These are phyloP conservation scores for Tulasnella sp. DNA, from an alignment of 768 basidiomycete genomes.

Conservation along the genomic window DNA sequence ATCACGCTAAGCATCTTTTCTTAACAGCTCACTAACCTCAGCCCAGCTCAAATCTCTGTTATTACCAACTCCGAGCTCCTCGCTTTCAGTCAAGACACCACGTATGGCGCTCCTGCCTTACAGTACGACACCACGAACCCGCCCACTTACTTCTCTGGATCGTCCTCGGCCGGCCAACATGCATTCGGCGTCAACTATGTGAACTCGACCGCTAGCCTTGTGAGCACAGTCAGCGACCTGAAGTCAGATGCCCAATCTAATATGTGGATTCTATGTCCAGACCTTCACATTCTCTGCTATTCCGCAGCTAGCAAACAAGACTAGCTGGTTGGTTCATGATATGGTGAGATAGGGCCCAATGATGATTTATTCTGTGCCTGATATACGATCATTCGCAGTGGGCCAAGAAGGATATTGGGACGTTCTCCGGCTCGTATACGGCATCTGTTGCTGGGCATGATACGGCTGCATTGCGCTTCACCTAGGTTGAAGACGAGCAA, in stretches of 20 bases:
- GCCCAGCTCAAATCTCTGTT: conserved; percentile 34
- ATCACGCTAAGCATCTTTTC: neutral
- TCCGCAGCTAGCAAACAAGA: conserved; percentile 34
- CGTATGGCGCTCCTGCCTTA: conserved; percentile 35
- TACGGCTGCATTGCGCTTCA: conserved; percentile 41
- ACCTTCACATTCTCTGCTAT: conserved; percentile 27
- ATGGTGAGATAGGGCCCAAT: too few relatives aligned
- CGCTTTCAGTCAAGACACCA: conserved; percentile 43
- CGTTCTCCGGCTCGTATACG: conserved; percentile 31
- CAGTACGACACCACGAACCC: conserved; percentile 40
- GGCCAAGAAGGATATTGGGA: conserved; percentile 34
- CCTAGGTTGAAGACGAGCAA: conserved; percentile 11
- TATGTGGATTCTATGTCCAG: neutral
- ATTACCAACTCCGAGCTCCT: conserved; percentile 42
- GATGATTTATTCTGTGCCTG: too few relatives aligned
- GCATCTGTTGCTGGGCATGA: conserved; percentile 39
- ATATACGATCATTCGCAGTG: conserved; percentile 26
- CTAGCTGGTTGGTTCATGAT: conserved; percentile 36
- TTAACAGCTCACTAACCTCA: conserved; percentile 33
- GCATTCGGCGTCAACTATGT: conserved; percentile 45
- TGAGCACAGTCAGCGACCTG: too few relatives aligned
- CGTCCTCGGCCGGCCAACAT: conserved; percentile 39
- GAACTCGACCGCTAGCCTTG: conserved; percentile 25
- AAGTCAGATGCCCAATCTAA: too few relatives aligned
- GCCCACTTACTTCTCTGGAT: conserved; percentile 43